phyloP scores from a whole-genome alignment of 495 filamentous ascomycete species.

The Xylaria flabelliformis region DNA sequence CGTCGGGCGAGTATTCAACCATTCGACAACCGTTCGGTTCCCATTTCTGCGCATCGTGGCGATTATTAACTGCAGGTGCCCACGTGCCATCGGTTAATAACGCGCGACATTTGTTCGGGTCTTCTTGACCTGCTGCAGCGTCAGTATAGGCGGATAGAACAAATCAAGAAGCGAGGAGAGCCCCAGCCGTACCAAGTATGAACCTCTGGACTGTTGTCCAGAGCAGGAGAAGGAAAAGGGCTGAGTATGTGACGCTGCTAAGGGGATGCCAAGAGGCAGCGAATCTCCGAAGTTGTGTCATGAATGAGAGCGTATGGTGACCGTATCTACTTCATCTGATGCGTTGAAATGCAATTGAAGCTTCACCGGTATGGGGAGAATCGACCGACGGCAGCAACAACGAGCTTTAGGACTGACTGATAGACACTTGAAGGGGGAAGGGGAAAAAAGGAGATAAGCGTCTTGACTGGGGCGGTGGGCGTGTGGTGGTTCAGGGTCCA shows the following conservation, averaged over 20 bases:
- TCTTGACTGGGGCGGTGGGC: slow-evolving; percentile 12
- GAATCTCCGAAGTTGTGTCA: slow-evolving; percentile 31
- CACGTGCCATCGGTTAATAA: slow-evolving; percentile 60
- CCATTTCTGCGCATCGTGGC: slow-evolving; percentile 49
- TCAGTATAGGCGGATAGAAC: slow-evolving; percentile 25
- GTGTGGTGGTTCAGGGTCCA: slow-evolving; percentile 26
- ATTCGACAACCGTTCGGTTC: slow-evolving; percentile 66
- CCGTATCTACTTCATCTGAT: slow-evolving; percentile 27
- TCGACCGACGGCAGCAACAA: slow-evolving; percentile 8
- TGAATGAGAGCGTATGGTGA: slow-evolving; percentile 18
- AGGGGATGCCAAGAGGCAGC: slow-evolving; percentile 33
- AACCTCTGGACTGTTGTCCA: slow-evolving; percentile 26
- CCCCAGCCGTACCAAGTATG: slow-evolving; percentile 17
- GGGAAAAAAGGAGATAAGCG: slow-evolving; percentile 27
- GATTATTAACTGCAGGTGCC: slow-evolving; percentile 37
- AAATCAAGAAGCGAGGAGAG: background rate
- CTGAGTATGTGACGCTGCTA: slow-evolving; percentile 30
- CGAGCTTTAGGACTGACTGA: slow-evolving; percentile 9
- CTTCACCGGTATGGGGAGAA: slow-evolving; percentile 20
- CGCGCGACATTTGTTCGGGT: slow-evolving; percentile 62
- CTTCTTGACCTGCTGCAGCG: slow-evolving; percentile 34
- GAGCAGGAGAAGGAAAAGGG: slow-evolving; percentile 26
- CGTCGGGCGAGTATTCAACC: slow-evolving; percentile 56
- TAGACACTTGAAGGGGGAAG: slow-evolving; percentile 19
- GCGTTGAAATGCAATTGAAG: slow-evolving; percentile 20